Base-by-base conservation (phyloP, 192 early-diverging fungal genomes). In the Coemansia guatemalensis region DNA sequence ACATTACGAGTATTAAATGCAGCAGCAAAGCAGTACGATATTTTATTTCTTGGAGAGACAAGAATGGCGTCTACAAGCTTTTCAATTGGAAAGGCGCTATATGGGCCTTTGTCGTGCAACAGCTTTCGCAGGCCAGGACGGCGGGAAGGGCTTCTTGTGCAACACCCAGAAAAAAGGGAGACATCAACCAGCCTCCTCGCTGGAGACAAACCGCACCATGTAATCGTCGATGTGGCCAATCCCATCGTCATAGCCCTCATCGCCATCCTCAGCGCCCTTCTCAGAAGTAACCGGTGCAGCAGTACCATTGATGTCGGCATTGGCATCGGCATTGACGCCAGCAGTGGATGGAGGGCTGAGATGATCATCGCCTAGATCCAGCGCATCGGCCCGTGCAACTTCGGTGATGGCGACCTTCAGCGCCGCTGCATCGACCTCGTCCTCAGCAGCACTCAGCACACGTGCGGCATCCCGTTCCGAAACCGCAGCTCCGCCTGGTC, bases 181-280 rank as follows among this genome's bases (percentile, higher is more conserved):
- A 1, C 2, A 39, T 39, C 35, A 39, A 39, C 1, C 35, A 12
- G 48, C 14, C 26, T 22, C 3, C 23, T 35, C 32, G 32, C n/a
- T 27, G 56, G 61, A 54, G 63, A 79, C 48, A 44, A 88, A 88
- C 24, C 87, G 82, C 24, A 88, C 62, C 87, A 89, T 89, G 41
- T 89, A 91, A 67, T 89, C 83, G 62, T 92, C 90, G 26, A 92
- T 85, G 65, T 89, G 88, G 8, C 85, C 86, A 27, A 90, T 71
- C n/a, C 76, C 81, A 11, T 70, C 80, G 26, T 69, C 69, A 22
- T 70, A 58, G 12, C 63, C 71, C 18, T 75, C 74, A 18, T 60
- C 68, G 4, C 30, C 71, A 4, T 51, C 65, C 29, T 23, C 59
- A 18, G 32, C 22, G 20, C 5, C 54, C 26, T 57, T 35, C 4